These are phyloP conservation scores for Rhynchospora tenuis DNA, from an alignment of 176 grass and related monocot genomes.

Conservation along the genomic window DNA sequence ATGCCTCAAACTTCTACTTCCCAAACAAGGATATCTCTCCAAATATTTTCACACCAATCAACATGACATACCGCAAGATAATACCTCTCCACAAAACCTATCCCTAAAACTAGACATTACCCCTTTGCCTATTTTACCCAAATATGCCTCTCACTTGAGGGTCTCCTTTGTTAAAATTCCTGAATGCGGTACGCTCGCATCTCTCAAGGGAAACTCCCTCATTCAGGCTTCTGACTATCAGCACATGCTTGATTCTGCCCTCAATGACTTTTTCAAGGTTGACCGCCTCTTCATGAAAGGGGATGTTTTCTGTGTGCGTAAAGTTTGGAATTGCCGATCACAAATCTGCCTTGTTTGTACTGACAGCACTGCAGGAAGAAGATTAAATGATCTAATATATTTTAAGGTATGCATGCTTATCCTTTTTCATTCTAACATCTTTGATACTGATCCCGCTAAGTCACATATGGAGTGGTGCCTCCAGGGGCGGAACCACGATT, in stretches of 20 bases:
- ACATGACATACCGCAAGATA: background rate
- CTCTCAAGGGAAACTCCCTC: constrained; percentile 58
- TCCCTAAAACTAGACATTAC: constrained; percentile 58
- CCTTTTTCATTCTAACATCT: background rate
- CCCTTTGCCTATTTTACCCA: constrained; percentile 60
- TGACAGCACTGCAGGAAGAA: constrained; percentile 30
- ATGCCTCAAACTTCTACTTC: constrained; percentile 61
- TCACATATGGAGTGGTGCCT: too few species aligned
- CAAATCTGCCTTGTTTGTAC: constrained; percentile 57
- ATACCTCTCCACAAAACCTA: constrained; percentile 20
- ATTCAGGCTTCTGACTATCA: constrained; percentile 64
- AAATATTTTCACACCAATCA: constrained; percentile 29
- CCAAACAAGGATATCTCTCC: constrained; percentile 40
- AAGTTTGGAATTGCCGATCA: constrained; percentile 62
- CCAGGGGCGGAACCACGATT: too few species aligned
- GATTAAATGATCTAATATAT: constrained; percentile 31
- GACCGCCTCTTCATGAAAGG: constrained; percentile 80
- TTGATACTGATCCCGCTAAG: too few species aligned
- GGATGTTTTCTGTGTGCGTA: constrained; percentile 66
- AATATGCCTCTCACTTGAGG: constrained; percentile 72
- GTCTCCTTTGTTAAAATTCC: constrained; percentile 83
- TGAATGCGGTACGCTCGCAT: constrained; percentile 80
- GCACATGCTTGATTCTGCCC: constrained; percentile 65
- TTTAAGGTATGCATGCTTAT: background rate
- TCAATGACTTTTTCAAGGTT: constrained; percentile 72